phyloP scores from a whole-genome alignment of 441 rosid species.

The Breynia disticha region DNA sequence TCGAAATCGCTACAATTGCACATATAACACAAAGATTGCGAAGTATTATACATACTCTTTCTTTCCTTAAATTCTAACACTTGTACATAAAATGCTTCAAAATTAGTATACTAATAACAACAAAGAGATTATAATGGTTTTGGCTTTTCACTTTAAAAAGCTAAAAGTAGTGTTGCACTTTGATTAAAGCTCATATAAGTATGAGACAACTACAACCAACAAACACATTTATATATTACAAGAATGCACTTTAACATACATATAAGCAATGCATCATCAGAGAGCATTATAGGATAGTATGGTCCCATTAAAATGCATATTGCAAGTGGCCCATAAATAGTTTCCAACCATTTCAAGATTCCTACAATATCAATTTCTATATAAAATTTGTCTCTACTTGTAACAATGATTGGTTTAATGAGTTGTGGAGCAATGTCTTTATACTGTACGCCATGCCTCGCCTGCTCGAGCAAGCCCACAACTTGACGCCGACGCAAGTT shows the following conservation, averaged over 20 bases:
- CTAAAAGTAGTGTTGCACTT: constrained; percentile 1
- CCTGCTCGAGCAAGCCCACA: constrained; percentile 13
- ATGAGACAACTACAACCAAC: constrained; percentile 19
- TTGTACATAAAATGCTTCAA: too few relatives aligned
- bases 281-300: neutral
- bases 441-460: constrained; percentile 13
- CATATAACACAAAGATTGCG: too few relatives aligned
- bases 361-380: constrained; percentile 1
- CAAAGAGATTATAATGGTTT: too few relatives aligned
- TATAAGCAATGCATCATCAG: too few relatives aligned
- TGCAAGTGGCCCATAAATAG: constrained; percentile 20
- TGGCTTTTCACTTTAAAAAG: constrained; percentile 1
- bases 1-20: too few relatives aligned
- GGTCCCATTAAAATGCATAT: constrained; percentile 7
- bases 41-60: too few relatives aligned
- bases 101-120: too few relatives aligned
- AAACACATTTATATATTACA: neutral
- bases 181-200: neutral
- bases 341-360: constrained; percentile 20
- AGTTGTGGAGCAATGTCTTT: constrained; percentile 10
- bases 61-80: too few relatives aligned
- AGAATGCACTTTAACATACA: too few relatives aligned
- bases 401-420: constrained; percentile 18
- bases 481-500: constrained; percentile 14
- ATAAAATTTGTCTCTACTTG: constrained; percentile 29